Evolutionary conservation across 352 stramenopile genomes (phyloP).

Genomic region (Pythium vanterpoolii): DNA sequence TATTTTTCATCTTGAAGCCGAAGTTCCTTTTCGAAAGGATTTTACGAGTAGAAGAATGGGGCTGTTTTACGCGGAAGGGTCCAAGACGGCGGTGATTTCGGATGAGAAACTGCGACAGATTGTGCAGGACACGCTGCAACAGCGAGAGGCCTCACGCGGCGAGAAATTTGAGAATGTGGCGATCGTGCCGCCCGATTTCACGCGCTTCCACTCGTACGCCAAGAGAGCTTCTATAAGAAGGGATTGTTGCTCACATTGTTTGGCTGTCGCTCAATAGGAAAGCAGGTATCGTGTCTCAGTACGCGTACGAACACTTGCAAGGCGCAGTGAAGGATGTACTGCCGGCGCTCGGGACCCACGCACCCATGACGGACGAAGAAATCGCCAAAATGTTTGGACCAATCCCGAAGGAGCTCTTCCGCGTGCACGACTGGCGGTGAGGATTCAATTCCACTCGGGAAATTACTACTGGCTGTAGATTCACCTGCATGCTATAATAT

Average conservation of each 20-base stretch:
- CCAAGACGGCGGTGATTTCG: constrained; percentile 53
- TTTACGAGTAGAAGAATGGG: constrained; percentile 36
- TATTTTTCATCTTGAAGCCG: neutral
- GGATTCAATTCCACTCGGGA: neutral
- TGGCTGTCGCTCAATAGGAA: constrained; percentile 46
- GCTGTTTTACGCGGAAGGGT: constrained; percentile 73
- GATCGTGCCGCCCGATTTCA: constrained; percentile 96
- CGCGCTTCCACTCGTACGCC: constrained; percentile 93
- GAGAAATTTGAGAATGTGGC: constrained; percentile 68
- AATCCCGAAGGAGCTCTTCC: constrained; percentile 83
- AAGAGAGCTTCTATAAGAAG: no score
- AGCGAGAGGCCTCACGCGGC: constrained; percentile 56
- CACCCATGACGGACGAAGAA: constrained; percentile 94
- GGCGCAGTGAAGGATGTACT: constrained; percentile 87
- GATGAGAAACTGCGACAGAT: constrained; percentile 62
- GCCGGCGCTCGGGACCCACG: constrained; percentile 94
- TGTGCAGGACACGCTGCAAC: constrained; percentile 53
- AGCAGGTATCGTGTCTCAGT: constrained; percentile 91
- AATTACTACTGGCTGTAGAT: neutral
- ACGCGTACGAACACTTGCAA: constrained; percentile 92
- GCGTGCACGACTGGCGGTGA: constrained; percentile 96
- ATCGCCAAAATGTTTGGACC: constrained; percentile 94
- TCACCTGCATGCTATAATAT: neutral
- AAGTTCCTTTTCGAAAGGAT: neutral
- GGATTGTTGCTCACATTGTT: neutral